Evolutionary conservation across 2,329 filamentous ascomycete genomes (phyloP), one percentile per base, ranked within the genome.

Genomic region (Beauveria varroae): DNA sequence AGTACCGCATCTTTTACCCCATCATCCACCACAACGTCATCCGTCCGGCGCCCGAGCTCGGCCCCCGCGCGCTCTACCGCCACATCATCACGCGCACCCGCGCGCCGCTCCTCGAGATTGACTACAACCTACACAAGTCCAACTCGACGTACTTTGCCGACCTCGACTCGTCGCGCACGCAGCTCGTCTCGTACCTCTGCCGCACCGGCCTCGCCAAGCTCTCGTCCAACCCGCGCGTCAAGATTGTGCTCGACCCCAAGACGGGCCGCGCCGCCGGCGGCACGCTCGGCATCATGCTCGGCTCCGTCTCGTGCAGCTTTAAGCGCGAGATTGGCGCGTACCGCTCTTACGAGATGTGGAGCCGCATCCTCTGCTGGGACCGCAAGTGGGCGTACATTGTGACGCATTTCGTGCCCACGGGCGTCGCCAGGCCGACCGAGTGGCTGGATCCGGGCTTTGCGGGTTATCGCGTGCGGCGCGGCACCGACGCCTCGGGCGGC

Each of bases 61-160:
- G 78, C 51, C 82, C 86, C 1, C 80, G 85, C 63, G 84, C 87
- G 46, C 83, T 95, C 65, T 95, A 93, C 77, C 83, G 86, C 54
- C 87, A 89, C 53, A 76, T 89, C 57, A 85, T 90, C 62, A 85
- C 87, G 18, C 78, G 80, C 44, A 85, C 87, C 7, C 84, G 86
- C 69, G 84, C 88, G 16, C 84, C 89, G 1, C 75, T 89, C 59
- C 81, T 89, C 67, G 91, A 96, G 75, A 91, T 87, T 68, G 93
- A 96, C 76, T 91, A 92, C 78, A 93, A 95, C 76, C 70, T 91
- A 49, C 89, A 93, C 80, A 92, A 93, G 72, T 87, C 86, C 64
- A 91, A 92, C 77, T 86, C 84, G 67, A 96, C 92, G 34, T 96
- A 96, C 78, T 96, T 96, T 71, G 79, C 86, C 66, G 91, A 96